phyloP scores from a whole-genome alignment of 805 yeast genomes.

The Yamadazyma ubonensis region DNA sequence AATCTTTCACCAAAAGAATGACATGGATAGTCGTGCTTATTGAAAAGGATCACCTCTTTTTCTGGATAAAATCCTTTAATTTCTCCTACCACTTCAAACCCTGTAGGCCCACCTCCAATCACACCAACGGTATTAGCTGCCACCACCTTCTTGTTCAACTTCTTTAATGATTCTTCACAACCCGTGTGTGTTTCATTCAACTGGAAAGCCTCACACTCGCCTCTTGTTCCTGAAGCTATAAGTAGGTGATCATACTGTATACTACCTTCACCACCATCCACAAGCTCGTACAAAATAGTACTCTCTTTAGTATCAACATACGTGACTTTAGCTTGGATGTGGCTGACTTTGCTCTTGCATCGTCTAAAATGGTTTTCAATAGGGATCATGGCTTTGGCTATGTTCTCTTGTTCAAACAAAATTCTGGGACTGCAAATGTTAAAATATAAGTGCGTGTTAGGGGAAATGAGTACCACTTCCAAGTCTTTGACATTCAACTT shows the following conservation, averaged over 20 bases:
- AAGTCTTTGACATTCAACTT: background rate
- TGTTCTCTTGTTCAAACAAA: constrained; percentile 23
- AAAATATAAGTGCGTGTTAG: constrained; percentile 25
- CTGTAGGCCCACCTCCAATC: constrained; percentile 39
- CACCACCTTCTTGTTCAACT: constrained; percentile 17
- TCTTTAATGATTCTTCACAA: constrained; percentile 17
- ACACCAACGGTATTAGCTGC: constrained; percentile 30
- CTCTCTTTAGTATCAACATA: constrained; percentile 24
- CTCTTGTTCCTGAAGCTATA: constrained; percentile 33
- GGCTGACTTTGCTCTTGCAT: constrained; percentile 11
- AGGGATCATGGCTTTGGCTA: constrained; percentile 21
- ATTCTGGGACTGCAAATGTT: constrained; percentile 33
- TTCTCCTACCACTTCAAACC: constrained; percentile 40
- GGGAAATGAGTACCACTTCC: constrained; percentile 26
- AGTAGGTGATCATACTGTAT: constrained; percentile 30
- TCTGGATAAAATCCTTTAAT: constrained; percentile 23
- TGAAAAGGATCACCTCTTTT: constrained; percentile 22
- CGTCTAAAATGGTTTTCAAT: constrained; percentile 20
- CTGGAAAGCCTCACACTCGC: constrained; percentile 25
- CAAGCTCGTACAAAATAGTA: constrained; percentile 16
- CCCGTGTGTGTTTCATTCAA: constrained; percentile 18
- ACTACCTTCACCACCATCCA: background rate
- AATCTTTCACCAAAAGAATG: constrained; percentile 13
- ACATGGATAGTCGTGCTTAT: constrained; percentile 24
- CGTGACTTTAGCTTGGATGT: constrained; percentile 25